A percentile compares a stretch with the other conserved stretches of the same genome.
These are phyloP conservation scores for Filobasidium floriforme DNA, from an alignment of 768 basidiomycete species.

Conservation along the genomic window DNA sequence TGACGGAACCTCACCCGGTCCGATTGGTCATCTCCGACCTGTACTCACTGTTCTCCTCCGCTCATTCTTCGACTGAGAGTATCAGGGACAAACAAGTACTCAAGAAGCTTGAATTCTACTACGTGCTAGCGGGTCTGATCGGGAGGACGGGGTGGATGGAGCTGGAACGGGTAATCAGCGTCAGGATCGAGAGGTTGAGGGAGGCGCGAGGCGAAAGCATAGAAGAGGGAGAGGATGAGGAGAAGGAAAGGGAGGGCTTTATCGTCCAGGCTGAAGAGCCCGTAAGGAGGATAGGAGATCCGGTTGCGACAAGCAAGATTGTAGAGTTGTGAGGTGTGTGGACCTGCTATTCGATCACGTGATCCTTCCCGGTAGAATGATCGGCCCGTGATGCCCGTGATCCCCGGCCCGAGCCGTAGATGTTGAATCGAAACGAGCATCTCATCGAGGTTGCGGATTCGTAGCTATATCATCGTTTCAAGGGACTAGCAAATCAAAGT, in stretches of 20 bases:
- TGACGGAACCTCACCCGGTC: not conserved
- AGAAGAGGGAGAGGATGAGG: not conserved
- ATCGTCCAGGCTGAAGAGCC: not conserved
- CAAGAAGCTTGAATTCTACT: not conserved
- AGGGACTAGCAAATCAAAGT: too few relatives aligned
- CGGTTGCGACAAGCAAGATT: not conserved
- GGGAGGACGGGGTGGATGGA: not conserved
- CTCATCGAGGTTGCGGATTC: too few relatives aligned
- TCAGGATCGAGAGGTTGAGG: not conserved
- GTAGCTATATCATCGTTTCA: too few relatives aligned
- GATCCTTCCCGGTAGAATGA: too few relatives aligned
- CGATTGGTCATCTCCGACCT: not conserved
- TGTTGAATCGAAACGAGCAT: too few relatives aligned
- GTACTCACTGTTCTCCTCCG: not conserved
- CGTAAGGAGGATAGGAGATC: not conserved
- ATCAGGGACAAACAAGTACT: not conserved
- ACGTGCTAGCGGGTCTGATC: not conserved
- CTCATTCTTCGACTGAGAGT: not conserved
- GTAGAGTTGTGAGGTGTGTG: not conserved
- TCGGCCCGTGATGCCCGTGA: too few relatives aligned
- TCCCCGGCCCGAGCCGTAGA: too few relatives aligned
- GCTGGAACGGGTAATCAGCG: not conserved
- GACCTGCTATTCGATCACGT: not conserved
- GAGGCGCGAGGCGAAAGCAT: not conserved
- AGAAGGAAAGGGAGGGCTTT: not conserved